phyloP scores from a whole-genome alignment of 305 asterid genomes.

The Fraxinus ornus region DNA sequence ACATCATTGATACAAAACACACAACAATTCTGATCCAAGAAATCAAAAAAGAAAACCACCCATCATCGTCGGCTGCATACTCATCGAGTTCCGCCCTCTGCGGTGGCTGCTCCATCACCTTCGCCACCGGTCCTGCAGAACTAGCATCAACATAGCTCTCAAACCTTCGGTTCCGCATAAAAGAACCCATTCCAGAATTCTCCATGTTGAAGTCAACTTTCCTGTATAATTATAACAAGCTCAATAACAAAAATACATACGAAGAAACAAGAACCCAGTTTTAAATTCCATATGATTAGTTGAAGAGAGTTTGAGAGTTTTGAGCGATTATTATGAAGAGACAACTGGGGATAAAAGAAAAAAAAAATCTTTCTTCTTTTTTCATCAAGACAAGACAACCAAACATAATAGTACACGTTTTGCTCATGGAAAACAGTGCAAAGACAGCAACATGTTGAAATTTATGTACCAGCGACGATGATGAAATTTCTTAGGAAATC shows the following conservation, averaged over 20 bases:
- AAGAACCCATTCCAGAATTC: slow-evolving; percentile 24
- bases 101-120: slow-evolving; percentile 15
- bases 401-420: background rate
- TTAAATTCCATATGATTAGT: background rate
- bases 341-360: background rate
- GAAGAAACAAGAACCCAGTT: background rate
- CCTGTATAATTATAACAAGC: background rate
- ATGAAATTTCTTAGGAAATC: background rate
- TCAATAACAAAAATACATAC: background rate
- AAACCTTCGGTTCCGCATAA: slow-evolving; percentile 27
- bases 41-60: slow-evolving; percentile 27
- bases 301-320: background rate
- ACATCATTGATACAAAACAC: slow-evolving; percentile 38
- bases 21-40: slow-evolving; percentile 44
- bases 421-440: background rate
- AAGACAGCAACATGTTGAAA: background rate
- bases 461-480: background rate
- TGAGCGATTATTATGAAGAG: background rate
- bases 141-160: slow-evolving; percentile 31
- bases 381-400: background rate
- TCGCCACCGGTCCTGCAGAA: slow-evolving; percentile 7
- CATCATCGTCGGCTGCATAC: slow-evolving; percentile 22
- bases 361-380: too few relatives aligned
- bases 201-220: slow-evolving; percentile 28
- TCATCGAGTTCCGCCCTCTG: slow-evolving; percentile 4